Evolutionary conservation across 345 rosid genomes (phyloP).

Genomic region (Aurinia saxatilis): DNA sequence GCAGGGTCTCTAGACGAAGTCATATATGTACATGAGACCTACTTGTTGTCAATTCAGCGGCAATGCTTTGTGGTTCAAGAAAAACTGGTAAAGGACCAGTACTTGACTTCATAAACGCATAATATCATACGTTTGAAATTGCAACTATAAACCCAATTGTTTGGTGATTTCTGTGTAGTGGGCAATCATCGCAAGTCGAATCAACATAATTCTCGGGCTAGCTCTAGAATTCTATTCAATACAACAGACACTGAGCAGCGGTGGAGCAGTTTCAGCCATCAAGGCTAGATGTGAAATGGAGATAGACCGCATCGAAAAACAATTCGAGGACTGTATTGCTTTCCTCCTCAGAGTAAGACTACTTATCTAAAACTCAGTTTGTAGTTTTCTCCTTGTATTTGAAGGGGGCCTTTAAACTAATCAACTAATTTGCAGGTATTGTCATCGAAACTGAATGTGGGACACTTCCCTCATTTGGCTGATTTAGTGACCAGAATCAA

Average conservation of each 20-base stretch:
- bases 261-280: constrained; percentile 71
- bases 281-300: constrained; percentile 84
- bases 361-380: not conserved
- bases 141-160: not conserved
- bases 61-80: constrained; percentile 98
- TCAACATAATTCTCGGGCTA: constrained; percentile 79
- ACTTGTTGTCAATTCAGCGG: constrained; percentile 84
- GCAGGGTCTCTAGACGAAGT: constrained; percentile 94
- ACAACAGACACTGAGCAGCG: constrained; percentile 72
- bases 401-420: too few species aligned
- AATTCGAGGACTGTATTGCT: constrained; percentile 81
- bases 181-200: constrained; percentile 87
- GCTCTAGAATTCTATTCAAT: constrained; percentile 86
- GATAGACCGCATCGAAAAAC: constrained; percentile 75
- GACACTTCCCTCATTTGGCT: constrained; percentile 92
- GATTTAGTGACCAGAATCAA: constrained; percentile 91
- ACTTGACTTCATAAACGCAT: constrained; percentile 10
- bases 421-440: constrained; percentile 56
- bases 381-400: not conserved
- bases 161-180: constrained; percentile 45
- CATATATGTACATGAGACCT: constrained; percentile 93
- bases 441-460: constrained; percentile 83
- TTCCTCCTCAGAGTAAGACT: constrained; percentile 82
- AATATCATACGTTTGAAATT: not conserved
- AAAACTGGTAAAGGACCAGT: constrained; percentile 57